Evolutionary conservation across 768 basidiomycete species (phyloP).

Genomic region (Leccinum rimulosum): DNA sequence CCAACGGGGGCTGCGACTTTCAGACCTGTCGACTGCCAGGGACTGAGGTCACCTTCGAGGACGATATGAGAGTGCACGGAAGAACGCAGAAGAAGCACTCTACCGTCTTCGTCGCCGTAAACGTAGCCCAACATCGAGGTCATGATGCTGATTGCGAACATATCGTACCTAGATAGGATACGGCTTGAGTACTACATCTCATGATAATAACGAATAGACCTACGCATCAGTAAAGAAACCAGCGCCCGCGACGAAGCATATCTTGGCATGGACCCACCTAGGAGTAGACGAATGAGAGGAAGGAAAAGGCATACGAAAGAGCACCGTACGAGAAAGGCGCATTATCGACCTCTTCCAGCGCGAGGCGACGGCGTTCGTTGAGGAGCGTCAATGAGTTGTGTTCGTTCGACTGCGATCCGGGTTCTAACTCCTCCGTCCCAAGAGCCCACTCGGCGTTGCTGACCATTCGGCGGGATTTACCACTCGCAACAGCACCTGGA

Average conservation of each 20-base stretch:
- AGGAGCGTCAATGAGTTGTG: slow-evolving; percentile 32
- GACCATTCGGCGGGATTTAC: slow-evolving; percentile 12
- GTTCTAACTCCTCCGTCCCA: background rate
- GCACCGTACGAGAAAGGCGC: slow-evolving; percentile 72
- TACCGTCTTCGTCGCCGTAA: slow-evolving; percentile 44
- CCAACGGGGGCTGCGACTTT: slow-evolving; percentile 78
- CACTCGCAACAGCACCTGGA: background rate
- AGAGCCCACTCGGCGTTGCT: background rate
- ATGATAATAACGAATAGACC: slow-evolving; percentile 21
- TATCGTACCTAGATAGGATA: slow-evolving; percentile 52
- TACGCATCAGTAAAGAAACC: slow-evolving; percentile 90
- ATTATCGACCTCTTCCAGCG: slow-evolving; percentile 81
- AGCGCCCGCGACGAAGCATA: slow-evolving; percentile 64
- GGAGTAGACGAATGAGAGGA: background rate
- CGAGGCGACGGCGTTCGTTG: slow-evolving; percentile 70
- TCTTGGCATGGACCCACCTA: slow-evolving; percentile 83
- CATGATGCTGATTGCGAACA: slow-evolving; percentile 87
- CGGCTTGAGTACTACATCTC: background rate
- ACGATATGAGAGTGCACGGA: background rate
- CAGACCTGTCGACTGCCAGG: slow-evolving; percentile 71
- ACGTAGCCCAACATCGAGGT: slow-evolving; percentile 83
- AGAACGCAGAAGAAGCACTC: background rate
- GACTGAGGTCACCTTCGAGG: slow-evolving; percentile 32
- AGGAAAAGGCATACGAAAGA: background rate
- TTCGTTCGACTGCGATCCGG: background rate